Conservation (phyloP, 306 rosid genomes). For the Mimosa bimucronata region DNA sequence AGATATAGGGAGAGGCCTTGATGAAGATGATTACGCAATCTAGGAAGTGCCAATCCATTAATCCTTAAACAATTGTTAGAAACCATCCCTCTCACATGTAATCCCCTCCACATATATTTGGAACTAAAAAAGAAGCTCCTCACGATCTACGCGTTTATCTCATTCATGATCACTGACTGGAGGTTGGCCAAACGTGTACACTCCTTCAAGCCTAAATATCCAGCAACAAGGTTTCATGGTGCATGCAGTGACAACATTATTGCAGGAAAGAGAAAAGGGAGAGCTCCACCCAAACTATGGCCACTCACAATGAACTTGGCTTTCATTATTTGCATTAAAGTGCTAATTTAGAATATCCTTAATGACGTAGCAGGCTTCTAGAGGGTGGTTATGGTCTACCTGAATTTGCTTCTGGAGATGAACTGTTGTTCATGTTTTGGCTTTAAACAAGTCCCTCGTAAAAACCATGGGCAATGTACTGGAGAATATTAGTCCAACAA, state of each 20-base stretch:
- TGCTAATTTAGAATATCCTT: conserved; percentile 38
- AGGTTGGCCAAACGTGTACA: conserved; percentile 79
- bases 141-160: conserved; percentile 46
- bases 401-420: conserved; percentile 28
- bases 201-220: conserved; percentile 64
- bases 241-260: conserved; percentile 54
- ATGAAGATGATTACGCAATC: conserved; percentile 45
- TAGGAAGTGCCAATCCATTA: conserved; percentile 46
- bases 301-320: conserved; percentile 54
- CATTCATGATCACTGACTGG: conserved; percentile 60
- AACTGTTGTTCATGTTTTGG: too few relatives aligned
- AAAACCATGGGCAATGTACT: neutral
- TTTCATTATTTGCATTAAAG: conserved; percentile 3
- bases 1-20: conserved; percentile 34
- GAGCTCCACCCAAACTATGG: conserved; percentile 42
- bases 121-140: conserved; percentile 54
- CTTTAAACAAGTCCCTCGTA: neutral
- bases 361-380: conserved; percentile 54
- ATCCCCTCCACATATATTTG: conserved; percentile 33
- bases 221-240: conserved; percentile 48
- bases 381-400: neutral
- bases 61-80: conserved; percentile 36
- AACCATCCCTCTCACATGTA: conserved; percentile 44
- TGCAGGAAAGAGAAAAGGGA: conserved; percentile 46
- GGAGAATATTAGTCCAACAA: neutral